Evolutionary conservation across 2,329 filamentous ascomycete genomes (phyloP).

Genomic region (Plectosphaerella plurivora): DNA sequence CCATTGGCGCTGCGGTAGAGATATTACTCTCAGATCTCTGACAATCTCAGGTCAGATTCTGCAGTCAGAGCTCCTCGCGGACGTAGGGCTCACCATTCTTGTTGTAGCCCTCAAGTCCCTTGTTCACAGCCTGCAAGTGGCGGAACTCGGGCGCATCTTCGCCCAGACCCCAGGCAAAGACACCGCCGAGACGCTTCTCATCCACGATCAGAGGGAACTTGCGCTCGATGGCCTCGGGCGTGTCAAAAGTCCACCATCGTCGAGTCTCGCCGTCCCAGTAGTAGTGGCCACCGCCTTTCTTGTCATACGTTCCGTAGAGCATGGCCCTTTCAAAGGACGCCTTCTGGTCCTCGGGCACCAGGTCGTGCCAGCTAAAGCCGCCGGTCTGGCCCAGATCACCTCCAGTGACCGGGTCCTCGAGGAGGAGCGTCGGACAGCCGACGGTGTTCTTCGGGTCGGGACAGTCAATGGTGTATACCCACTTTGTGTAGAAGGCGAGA

Average conservation of each 20-base stretch:
- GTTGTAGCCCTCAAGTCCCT: slow-evolving; percentile 13
- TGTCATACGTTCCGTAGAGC: slow-evolving; percentile 50
- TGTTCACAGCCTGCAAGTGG: slow-evolving; percentile 29
- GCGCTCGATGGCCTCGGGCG: slow-evolving; percentile 49
- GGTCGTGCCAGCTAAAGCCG: slow-evolving; percentile 56
- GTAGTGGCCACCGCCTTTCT: slow-evolving; percentile 57
- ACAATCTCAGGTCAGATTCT: too few species aligned
- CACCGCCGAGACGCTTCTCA: slow-evolving; percentile 56
- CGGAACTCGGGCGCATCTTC: slow-evolving; percentile 53
- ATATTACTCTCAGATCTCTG: too few species aligned
- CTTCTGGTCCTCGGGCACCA: slow-evolving; percentile 45
- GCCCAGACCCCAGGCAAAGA: slow-evolving; percentile 72
- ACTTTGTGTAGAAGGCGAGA: slow-evolving; percentile 65
- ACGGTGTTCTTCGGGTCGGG: slow-evolving; percentile 37
- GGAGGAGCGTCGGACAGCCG: slow-evolving; percentile 48
- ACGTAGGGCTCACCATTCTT: too few species aligned
- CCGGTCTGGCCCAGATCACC: slow-evolving; percentile 53
- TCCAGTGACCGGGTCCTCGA: slow-evolving; percentile 56
- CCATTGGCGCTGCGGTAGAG: too few species aligned
- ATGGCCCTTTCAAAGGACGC: slow-evolving; percentile 55
- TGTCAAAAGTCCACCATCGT: slow-evolving; percentile 74
- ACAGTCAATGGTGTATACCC: slow-evolving; percentile 46
- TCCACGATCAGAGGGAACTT: slow-evolving; percentile 61
- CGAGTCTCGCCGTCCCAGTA: slow-evolving; percentile 58
- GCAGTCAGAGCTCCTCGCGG: background rate